These are phyloP conservation scores for Diplocarpon mali DNA, from an alignment of 2,329 filamentous ascomycete species.

Conservation along the genomic window DNA sequence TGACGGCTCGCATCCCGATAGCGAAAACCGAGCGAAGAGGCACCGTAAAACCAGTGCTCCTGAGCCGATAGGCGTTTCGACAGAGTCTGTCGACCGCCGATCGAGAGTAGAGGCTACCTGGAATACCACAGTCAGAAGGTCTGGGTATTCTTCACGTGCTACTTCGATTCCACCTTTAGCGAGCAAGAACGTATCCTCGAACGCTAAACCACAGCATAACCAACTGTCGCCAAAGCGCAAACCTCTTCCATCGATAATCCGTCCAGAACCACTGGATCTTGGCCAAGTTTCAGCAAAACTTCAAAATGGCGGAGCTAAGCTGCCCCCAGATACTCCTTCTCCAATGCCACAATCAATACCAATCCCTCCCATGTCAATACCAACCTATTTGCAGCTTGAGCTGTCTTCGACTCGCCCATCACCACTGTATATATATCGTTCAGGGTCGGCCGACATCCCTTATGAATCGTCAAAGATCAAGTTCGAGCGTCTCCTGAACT, in stretches of 20 bases:
- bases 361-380: slow-evolving; percentile 55
- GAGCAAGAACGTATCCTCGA: slow-evolving; percentile 16
- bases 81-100: slow-evolving; percentile 14
- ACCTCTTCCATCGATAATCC: slow-evolving; percentile 11
- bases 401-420: slow-evolving; percentile 50
- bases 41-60: slow-evolving; percentile 8
- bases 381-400: slow-evolving; percentile 54
- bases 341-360: slow-evolving; percentile 44
- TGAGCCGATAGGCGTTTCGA: slow-evolving; percentile 8
- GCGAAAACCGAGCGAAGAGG: slow-evolving; percentile 9
- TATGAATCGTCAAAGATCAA: slow-evolving; percentile 92
- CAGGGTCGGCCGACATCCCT: slow-evolving; percentile 46
- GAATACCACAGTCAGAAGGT: slow-evolving; percentile 14
- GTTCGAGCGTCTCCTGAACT: slow-evolving; percentile 83
- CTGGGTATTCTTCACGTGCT: slow-evolving; percentile 21
- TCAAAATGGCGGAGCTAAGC: slow-evolving; percentile 5
- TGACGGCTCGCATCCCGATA: slow-evolving; percentile 11
- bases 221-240: slow-evolving; percentile 23
- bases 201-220: slow-evolving; percentile 14
- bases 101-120: slow-evolving; percentile 9
- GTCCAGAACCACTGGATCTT: slow-evolving; percentile 23
- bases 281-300: slow-evolving; percentile 12
- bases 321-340: slow-evolving; percentile 17
- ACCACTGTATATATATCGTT: slow-evolving; percentile 54
- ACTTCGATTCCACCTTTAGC: slow-evolving; percentile 17